A percentile compares a stretch with the other conserved stretches of the same genome.
Conservation (phyloP, 306 rosid genomes). For the Morella rubra region DNA sequence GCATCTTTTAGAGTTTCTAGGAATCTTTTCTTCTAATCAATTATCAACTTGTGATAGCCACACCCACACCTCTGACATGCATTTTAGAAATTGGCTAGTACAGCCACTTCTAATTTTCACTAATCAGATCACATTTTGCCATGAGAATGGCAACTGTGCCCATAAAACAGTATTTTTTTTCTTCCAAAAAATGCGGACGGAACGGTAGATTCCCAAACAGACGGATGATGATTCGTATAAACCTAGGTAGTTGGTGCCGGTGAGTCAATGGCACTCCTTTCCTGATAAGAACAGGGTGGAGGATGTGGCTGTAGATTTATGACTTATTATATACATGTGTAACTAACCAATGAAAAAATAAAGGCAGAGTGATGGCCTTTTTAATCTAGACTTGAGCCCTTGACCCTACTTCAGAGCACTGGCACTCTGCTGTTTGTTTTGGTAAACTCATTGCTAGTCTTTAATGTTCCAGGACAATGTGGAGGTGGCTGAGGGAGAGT, state of each 20-base stretch:
- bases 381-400: neutral
- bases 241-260: neutral
- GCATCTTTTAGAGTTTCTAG: neutral
- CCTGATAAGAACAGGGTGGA: neutral
- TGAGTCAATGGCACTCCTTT: neutral
- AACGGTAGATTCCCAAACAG: neutral
- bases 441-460: neutral
- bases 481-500: slow-evolving; percentile 52
- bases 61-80: neutral
- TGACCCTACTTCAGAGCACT: neutral
- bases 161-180: neutral
- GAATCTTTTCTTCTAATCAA: neutral
- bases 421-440: neutral
- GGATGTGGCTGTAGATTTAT: neutral
- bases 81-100: neutral
- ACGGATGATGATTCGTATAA: neutral
- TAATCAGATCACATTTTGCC: neutral
- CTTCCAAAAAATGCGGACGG: neutral
- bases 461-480: slow-evolving; percentile 43
- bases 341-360: neutral
- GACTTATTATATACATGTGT: neutral
- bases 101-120: neutral
- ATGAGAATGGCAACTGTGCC: neutral
- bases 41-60: neutral
- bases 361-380: neutral